Evolutionary conservation across 2,329 filamentous ascomycete genomes (phyloP).

Genomic region (Apiospora pterosperma): DNA sequence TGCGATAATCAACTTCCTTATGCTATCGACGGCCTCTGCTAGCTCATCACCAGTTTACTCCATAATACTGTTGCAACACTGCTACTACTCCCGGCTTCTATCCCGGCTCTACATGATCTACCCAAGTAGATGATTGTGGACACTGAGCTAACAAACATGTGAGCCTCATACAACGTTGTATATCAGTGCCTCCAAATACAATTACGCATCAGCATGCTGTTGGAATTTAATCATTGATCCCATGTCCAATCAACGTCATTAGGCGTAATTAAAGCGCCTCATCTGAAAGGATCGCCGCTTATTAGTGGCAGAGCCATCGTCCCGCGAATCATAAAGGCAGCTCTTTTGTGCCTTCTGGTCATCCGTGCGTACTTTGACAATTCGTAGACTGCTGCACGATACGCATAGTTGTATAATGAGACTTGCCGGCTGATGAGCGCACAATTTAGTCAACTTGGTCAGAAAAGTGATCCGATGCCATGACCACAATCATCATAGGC

Average conservation of each 20-base stretch:
- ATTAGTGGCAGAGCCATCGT: not conserved
- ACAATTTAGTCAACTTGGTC: not conserved
- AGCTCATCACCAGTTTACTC: not conserved
- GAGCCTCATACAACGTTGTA: not conserved
- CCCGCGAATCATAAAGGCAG: not conserved
- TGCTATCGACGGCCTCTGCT: not conserved
- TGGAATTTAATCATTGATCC: not conserved
- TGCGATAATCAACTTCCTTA: not conserved
- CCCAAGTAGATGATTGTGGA: not conserved
- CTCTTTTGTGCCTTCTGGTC: not conserved
- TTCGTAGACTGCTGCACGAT: not conserved
- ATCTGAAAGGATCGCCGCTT: constrained; percentile 2
- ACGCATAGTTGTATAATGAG: too few relatives aligned
- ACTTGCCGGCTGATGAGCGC: not conserved
- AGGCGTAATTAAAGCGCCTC: constrained; percentile 4
- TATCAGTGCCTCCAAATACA: not conserved
- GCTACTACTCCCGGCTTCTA: not conserved
- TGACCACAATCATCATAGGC: not conserved
- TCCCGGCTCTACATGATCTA: not conserved
- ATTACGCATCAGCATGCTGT: too few relatives aligned
- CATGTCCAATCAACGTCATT: constrained; percentile 2
- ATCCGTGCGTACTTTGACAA: not conserved
- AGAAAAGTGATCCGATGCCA: not conserved
- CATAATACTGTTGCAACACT: not conserved
- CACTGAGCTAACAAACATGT: not conserved